Base-by-base conservation (phyloP, 176 grass and related monocot genomes). In the Microstegium vimineum region DNA sequence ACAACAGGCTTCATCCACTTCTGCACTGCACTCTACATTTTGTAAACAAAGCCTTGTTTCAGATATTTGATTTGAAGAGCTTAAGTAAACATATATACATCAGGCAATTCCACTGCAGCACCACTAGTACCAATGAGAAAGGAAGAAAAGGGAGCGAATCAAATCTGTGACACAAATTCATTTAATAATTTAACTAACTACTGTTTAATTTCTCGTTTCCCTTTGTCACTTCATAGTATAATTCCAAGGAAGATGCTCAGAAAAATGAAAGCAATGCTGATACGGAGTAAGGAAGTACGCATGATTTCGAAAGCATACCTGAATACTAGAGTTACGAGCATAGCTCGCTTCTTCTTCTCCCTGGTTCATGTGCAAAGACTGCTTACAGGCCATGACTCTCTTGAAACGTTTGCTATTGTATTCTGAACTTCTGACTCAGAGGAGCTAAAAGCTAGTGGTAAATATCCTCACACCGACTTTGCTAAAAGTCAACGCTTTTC, bases 261-360 rank as follows among this genome's bases (percentile, higher is more conserved):
- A 17, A 17, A 18, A 18, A 49, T 49, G 46, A 49, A 49, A 49
- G 46, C 46, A 49, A 49, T 49, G 46, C 0, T 49, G 46, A 49
- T 17, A 18, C 5, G 4, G 46, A 49, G 18, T 6, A 49, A 49
- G 46, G 5, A 49, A 49, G 46, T 49, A n/a, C n/a, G n/a, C n/a
- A 28, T 5, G 10, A 14, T 28, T 62, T 26, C 25, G 10, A 65
- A 6, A 80, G 28, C 25, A 73, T 51, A 66, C 69, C 76, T 86
- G 84, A 5, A 80, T 14, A 0, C 3, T 56, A 20, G 84, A 86
- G 84, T 73, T 86, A 1, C 32, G 57, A 13, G 76, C 84, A 42
- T 86, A 86, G 43, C 84, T 65, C 51, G 57, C 30, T 52, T 74
- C 69, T 36, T 69, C 70, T 8, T 73, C 28, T 66, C 68, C 76